Percentiles rank a stretch among this genome's conserved stretches.
Conservation (phyloP, 805 yeast genomes). For the baker's yeast (Saccharomyces cerevisiae) region DNA sequence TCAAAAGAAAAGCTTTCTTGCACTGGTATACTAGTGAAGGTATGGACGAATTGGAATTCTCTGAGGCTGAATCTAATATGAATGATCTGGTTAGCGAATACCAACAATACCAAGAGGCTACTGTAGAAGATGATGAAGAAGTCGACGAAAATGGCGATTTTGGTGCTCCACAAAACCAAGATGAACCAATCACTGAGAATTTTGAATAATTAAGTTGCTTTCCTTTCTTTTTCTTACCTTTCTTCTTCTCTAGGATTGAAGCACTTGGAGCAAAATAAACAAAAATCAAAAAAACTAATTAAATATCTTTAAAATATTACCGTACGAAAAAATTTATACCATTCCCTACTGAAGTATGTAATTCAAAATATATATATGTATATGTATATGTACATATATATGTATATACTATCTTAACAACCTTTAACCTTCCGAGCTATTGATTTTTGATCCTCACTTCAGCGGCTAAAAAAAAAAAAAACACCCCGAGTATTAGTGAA, state of each 20-base stretch:
- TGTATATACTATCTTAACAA: not conserved
- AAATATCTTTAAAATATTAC: not conserved
- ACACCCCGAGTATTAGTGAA: not conserved
- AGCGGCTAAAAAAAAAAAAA: not conserved
- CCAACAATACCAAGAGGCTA: slow-evolving; percentile 85
- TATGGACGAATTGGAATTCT: slow-evolving; percentile 91
- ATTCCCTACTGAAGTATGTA: not conserved
- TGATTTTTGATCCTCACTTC: not conserved
- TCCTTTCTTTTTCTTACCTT: not conserved
- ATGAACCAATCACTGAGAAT: slow-evolving; percentile 29
- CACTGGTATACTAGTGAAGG: slow-evolving; percentile 96
- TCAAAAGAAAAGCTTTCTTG: slow-evolving; percentile 86
- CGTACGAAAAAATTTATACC: not conserved
- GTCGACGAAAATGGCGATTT: slow-evolving; percentile 61
- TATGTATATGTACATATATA: not conserved
- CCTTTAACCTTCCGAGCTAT: not conserved
- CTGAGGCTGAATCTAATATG: slow-evolving; percentile 90
- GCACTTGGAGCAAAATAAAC: not conserved
- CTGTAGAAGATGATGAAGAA: slow-evolving; percentile 68
- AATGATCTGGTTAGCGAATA: slow-evolving; percentile 81
- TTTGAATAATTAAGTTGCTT: slow-evolving; percentile 15
- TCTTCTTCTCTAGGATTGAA: not conserved
- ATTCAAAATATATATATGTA: not conserved
- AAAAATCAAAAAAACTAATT: not conserved
- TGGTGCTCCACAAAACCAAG: slow-evolving; percentile 28